Conservation (phyloP, 768 basidiomycete species). For the Podaxis sp. region DNA sequence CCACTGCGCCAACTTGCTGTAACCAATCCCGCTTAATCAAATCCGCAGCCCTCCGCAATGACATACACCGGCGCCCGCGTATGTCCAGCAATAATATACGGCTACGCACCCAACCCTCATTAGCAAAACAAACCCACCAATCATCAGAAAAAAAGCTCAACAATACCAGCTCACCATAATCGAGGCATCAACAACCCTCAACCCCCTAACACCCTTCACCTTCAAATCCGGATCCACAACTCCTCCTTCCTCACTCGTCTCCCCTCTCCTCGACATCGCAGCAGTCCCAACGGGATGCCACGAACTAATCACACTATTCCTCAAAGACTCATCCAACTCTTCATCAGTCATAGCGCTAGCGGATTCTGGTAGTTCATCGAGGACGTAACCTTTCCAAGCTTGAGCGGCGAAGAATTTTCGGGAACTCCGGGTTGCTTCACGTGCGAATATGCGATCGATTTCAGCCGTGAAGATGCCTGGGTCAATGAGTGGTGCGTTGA, state of each 20-base stretch:
- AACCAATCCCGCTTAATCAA: slow-evolving; percentile 2
- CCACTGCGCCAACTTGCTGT: background rate
- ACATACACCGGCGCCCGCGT: background rate
- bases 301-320: slow-evolving; percentile 18
- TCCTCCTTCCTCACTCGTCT: slow-evolving; percentile 20
- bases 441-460: slow-evolving; percentile 23
- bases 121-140: background rate
- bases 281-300: slow-evolving; percentile 33
- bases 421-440: slow-evolving; percentile 6
- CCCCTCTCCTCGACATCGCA: slow-evolving; percentile 26
- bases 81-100: background rate
- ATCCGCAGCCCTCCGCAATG: slow-evolving; percentile 11
- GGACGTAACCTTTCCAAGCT: background rate
- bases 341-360: background rate
- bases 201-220: slow-evolving; percentile 31
- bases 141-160: background rate
- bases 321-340: slow-evolving; percentile 17
- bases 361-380: background rate
- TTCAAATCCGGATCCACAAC: slow-evolving; percentile 36
- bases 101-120: background rate
- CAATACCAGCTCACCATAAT: background rate
- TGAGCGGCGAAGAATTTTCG: background rate
- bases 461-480: slow-evolving; percentile 5
- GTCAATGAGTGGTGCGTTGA: slow-evolving; percentile 16
- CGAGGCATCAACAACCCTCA: slow-evolving; percentile 30